These are phyloP conservation scores for Boletales sp. DNA, from an alignment of 768 basidiomycete species.

Conservation along the genomic window DNA sequence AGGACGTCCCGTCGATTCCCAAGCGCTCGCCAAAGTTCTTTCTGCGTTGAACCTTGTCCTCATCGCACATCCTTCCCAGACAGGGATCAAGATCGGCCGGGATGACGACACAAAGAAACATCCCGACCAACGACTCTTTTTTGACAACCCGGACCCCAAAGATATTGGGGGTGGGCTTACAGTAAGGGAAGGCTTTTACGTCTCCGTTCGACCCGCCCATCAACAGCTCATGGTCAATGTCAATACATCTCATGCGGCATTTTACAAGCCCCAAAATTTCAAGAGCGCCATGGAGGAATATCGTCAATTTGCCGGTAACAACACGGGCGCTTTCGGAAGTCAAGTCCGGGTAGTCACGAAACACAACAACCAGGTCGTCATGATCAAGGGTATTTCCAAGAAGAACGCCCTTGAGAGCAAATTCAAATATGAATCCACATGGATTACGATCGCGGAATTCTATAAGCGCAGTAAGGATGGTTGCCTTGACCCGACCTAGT, in stretches of 20 bases:
- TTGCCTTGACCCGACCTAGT: background rate
- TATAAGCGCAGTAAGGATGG: conserved; percentile 38
- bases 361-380: conserved; percentile 61
- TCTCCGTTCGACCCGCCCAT: conserved; percentile 38
- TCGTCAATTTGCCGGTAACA: conserved; percentile 46
- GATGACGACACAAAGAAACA: conserved; percentile 35
- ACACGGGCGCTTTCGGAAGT: conserved; percentile 51
- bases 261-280: conserved; percentile 42
- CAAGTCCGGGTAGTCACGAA: conserved; percentile 63
- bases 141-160: conserved; percentile 25
- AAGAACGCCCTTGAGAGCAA: conserved; percentile 35
- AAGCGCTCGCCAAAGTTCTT: conserved; percentile 51
- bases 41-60: conserved; percentile 48
- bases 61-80: conserved; percentile 37
- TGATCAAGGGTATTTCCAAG: conserved; percentile 55
- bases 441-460: conserved; percentile 43
- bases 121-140: conserved; percentile 41
- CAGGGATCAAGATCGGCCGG: conserved; percentile 43
- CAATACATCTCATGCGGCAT: conserved; percentile 49
- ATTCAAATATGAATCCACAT: conserved; percentile 36
- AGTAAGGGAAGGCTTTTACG: conserved; percentile 50
- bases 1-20: conserved; percentile 51
- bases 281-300: conserved; percentile 39
- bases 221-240: conserved; percentile 52
- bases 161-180: conserved; percentile 49